A percentile compares a stretch with the other conserved stretches of the same genome.
Evolutionary conservation across 1,284 basidiomycete genomes (phyloP).

Genomic region (Neonothopanus nambi): DNA sequence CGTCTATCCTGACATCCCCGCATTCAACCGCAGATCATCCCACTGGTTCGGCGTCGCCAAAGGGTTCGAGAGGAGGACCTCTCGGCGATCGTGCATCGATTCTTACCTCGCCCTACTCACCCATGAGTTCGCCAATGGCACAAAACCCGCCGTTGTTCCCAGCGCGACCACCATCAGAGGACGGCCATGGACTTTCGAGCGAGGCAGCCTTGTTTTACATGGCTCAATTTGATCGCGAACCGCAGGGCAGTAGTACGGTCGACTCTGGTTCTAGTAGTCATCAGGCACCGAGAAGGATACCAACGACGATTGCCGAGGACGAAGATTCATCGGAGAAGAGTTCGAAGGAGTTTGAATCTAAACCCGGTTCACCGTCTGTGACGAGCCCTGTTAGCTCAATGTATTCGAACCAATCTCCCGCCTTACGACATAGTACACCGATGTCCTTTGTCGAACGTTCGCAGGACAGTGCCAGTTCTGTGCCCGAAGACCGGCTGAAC

Average conservation of each 20-base stretch:
- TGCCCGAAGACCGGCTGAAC: slow-evolving; percentile 2
- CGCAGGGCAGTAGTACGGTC: slow-evolving; percentile 16
- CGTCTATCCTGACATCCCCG: slow-evolving; percentile 22
- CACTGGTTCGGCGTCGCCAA: neutral
- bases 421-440: slow-evolving; percentile 38
- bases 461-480: slow-evolving; percentile 9
- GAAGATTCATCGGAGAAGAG: slow-evolving; percentile 23
- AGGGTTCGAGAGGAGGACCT: neutral
- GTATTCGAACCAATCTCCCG: slow-evolving; percentile 15
- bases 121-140: slow-evolving; percentile 3
- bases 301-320: slow-evolving; percentile 40
- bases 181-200: slow-evolving; percentile 46
- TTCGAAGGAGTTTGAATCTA: slow-evolving; percentile 26
- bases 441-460: slow-evolving; percentile 21
- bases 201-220: slow-evolving; percentile 70
- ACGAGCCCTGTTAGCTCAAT: neutral
- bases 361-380: neutral
- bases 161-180: slow-evolving; percentile 8
- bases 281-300: slow-evolving; percentile 32
- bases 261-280: slow-evolving; percentile 4
- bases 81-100: slow-evolving; percentile 30
- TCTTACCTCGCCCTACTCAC: slow-evolving; percentile 46
- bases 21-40: slow-evolving; percentile 16
- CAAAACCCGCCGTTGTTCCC: neutral
- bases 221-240: slow-evolving; percentile 51